These are phyloP conservation scores for Hyaloscypha variabilis DNA, from an alignment of 495 filamentous ascomycete species.

Conservation along the genomic window DNA sequence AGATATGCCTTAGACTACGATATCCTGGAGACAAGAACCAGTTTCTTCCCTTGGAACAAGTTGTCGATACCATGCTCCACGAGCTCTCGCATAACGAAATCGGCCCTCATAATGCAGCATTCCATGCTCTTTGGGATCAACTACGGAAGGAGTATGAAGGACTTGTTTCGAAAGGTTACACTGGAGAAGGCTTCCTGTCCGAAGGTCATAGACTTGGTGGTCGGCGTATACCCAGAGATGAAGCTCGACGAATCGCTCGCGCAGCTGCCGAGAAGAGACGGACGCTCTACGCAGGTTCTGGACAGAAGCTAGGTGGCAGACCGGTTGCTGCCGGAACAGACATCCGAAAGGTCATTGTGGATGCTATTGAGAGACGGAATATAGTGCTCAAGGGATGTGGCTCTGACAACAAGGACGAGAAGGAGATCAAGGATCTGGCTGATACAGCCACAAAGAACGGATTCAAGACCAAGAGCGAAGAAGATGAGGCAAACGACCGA, in stretches of 20 bases:
- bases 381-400: constrained; percentile 74
- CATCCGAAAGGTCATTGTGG: constrained; percentile 73
- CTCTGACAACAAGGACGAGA: constrained; percentile 56
- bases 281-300: constrained; percentile 61
- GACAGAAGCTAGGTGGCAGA: constrained; percentile 72
- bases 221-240: constrained; percentile 64
- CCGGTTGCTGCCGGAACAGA: constrained; percentile 64
- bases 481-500: constrained; percentile 86
- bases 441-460: constrained; percentile 73
- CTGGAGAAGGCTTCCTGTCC: constrained; percentile 86
- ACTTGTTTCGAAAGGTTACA: constrained; percentile 80
- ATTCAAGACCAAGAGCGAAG: constrained; percentile 81
- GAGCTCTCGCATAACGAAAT: constrained; percentile 90
- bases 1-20: constrained; percentile 83
- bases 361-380: constrained; percentile 70
- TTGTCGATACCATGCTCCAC: constrained; percentile 93
- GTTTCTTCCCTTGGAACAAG: constrained; percentile 79
- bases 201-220: constrained; percentile 76
- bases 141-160: constrained; percentile 82
- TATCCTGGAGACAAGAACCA: constrained; percentile 73
- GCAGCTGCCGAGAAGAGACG: constrained; percentile 74
- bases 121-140: constrained; percentile 85
- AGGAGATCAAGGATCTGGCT: constrained; percentile 61
- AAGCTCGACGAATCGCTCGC: constrained; percentile 76
- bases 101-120: constrained; percentile 80